Conservation (phyloP, 1,139 yeast genomes). For the Zygotorulaspora mrakii region DNA sequence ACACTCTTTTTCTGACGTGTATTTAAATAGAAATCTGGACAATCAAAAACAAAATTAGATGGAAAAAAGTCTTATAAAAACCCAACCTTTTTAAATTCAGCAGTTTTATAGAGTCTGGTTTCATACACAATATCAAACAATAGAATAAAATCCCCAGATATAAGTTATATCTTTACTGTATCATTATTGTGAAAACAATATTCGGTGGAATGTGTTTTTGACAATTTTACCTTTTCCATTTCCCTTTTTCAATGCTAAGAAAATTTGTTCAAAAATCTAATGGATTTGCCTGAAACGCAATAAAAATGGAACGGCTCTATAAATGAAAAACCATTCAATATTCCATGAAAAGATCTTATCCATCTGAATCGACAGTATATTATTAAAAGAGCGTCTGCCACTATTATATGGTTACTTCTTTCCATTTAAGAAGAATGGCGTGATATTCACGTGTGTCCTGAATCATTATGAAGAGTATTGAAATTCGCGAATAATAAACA, state of each 20-base stretch:
- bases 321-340: neutral
- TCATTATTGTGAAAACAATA: neutral
- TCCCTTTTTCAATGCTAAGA: conserved; percentile 4
- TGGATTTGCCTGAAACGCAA: neutral
- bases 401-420: no score
- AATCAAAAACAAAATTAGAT: neutral
- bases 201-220: conserved; percentile 2
- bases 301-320: neutral
- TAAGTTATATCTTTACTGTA: neutral
- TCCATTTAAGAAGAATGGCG: no score
- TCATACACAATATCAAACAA: conserved; percentile 1
- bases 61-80: conserved; percentile 1
- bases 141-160: neutral
- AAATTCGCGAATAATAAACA: neutral
- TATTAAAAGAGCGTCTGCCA: no score
- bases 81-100: neutral
- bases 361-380: no score
- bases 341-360: no score
- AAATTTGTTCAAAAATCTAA: conserved; percentile 1
- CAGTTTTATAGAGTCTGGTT: conserved; percentile 1
- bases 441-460: conserved; percentile 7
- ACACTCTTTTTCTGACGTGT: no score
- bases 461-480: no score
- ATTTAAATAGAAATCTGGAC: neutral
- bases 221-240: conserved; percentile 1